phyloP scores from a whole-genome alignment of 2,329 filamentous ascomycete genomes.

The Myriangium duriaei region DNA sequence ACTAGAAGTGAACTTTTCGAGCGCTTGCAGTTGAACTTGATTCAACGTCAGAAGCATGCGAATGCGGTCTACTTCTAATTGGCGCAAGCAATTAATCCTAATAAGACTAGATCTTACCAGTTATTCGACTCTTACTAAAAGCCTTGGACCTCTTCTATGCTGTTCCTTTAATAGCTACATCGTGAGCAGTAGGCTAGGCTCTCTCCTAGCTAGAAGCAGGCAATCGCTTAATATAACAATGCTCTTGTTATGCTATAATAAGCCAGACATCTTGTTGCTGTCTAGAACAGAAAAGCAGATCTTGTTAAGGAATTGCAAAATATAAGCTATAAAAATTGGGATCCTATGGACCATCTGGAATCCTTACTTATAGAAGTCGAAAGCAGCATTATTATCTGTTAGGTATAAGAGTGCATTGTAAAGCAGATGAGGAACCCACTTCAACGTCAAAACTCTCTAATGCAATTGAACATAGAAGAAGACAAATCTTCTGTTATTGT shows the following conservation, averaged over 20 bases:
- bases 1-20: too few species aligned
- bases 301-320: conserved; percentile 29
- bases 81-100: too few species aligned
- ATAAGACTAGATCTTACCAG: too few species aligned
- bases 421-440: conserved; percentile 36
- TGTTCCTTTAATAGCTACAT: background rate
- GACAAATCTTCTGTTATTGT: conserved; percentile 60
- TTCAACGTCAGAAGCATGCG: too few species aligned
- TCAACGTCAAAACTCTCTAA: conserved; percentile 26
- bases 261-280: background rate
- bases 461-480: conserved; percentile 61
- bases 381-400: conserved; percentile 47
- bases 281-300: background rate
- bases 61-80: too few species aligned
- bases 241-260: conserved; percentile 1
- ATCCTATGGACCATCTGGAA: conserved; percentile 41
- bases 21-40: too few species aligned
- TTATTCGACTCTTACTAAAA: background rate
- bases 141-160: background rate
- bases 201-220: background rate
- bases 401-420: conserved; percentile 47
- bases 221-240: background rate
- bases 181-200: background rate
- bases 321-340: conserved; percentile 44
- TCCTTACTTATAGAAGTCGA: conserved; percentile 54